Conservation (phyloP, 2,329 filamentous ascomycete genomes). For the Stachybotrys chlorohalonatus region DNA sequence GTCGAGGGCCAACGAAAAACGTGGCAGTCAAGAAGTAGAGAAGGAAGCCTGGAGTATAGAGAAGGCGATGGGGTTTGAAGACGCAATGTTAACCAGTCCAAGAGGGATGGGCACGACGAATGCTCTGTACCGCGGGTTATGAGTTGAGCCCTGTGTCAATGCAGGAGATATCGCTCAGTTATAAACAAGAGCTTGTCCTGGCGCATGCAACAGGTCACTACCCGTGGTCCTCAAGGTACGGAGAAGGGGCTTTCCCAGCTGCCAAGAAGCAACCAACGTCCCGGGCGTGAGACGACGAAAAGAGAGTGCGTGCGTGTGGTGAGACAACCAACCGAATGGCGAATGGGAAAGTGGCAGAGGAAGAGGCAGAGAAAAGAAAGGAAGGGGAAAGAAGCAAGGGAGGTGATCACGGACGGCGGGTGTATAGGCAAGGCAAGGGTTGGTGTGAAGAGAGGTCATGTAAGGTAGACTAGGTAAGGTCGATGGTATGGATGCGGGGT, state of each 20-base stretch:
- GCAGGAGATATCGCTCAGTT: too few relatives aligned
- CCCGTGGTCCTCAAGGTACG: too few relatives aligned
- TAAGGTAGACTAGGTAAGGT: not conserved
- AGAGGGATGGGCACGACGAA: too few relatives aligned
- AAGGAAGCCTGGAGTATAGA: too few relatives aligned
- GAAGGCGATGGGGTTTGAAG: too few relatives aligned
- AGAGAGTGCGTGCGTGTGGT: not conserved
- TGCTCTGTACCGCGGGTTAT: too few relatives aligned
- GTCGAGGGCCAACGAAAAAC: not conserved
- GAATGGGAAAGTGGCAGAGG: not conserved
- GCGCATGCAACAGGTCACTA: too few relatives aligned
- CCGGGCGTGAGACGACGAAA: too few relatives aligned
- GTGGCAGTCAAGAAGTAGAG: not conserved
- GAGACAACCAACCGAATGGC: not conserved
- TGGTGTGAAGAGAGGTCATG: not conserved
- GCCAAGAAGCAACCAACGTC: too few relatives aligned
- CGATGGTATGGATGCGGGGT: not conserved
- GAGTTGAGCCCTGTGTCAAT: too few relatives aligned
- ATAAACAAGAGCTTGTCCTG: too few relatives aligned
- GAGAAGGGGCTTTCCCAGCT: not conserved
- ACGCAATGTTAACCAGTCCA: too few relatives aligned
- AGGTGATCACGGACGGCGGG: not conserved
- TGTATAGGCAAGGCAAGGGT: not conserved
- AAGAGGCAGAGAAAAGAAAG: not conserved
- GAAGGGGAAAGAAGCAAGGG: not conserved